Base-by-base conservation (phyloP, 768 basidiomycete genomes). In the Floccularia luteovirens region DNA sequence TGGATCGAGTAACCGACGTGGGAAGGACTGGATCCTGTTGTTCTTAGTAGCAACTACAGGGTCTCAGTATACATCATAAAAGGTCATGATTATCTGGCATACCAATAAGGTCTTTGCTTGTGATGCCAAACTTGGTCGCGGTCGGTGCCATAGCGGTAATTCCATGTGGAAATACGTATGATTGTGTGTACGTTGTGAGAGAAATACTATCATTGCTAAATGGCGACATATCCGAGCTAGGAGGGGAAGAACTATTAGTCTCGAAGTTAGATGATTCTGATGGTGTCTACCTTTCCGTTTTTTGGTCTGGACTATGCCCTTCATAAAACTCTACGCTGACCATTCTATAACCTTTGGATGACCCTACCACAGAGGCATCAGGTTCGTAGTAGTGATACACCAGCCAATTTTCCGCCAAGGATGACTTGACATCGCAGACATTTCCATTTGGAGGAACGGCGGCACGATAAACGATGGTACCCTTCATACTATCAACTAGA, bases 291-390 rank as follows among this genome's bases (percentile, higher is more conserved):
- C 87, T 91, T 44, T 62, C 62, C 5, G 67, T 80, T 59, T 85
- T 85, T 24, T 84, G 76, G 53, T 89, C 84, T 4, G 72, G 55
- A 2, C 62, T 62, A 14, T 61, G 49, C 0, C 89, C 87, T 56
- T 98, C 93, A 57, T 92, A 96, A 34, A 96, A 62, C 61, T 98
- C 94, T 3, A 92, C 85, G 13, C 76, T 82, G 2, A 90, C 81
- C 36, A 94, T 60, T 36, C 77, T 69, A 54, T 82, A 76, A 0
- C 87, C 81, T 51, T 84, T 87, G 2, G 78, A 72, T 3, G 57
- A 49, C 17, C 68, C 69, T 17, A 58, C 62, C 30, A 58, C 73
- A 1, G 56, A 47, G 21, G 64, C 69, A 24, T 53, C 61, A 31
- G 62, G 58, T 38, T 89, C 82, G 54, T 80, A 90, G 54, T 88